Percentiles rank a stretch among this genome's conserved stretches.
Conservation (phyloP, 306 rosid species). For the Argentina anserina region DNA sequence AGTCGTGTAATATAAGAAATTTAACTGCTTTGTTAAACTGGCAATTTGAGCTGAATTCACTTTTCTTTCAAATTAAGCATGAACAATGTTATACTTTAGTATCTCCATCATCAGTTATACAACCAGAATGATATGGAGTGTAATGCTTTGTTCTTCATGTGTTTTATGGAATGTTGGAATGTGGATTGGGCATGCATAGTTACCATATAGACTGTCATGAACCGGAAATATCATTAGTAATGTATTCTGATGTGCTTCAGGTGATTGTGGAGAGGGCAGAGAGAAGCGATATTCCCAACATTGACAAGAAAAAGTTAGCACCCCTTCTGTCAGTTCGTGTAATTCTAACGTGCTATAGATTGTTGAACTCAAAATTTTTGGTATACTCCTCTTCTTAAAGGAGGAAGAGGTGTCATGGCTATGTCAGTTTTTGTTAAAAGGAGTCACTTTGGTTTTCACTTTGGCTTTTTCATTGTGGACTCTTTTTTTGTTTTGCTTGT, state of each 20-base stretch:
- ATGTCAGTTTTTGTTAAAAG: background rate
- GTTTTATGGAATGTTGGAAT: slow-evolving; percentile 1
- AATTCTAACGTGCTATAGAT: background rate
- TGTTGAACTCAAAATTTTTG: background rate
- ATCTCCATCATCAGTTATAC: background rate
- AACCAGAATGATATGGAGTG: background rate
- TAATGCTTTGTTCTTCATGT: background rate
- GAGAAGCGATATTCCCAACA: slow-evolving; percentile 51
- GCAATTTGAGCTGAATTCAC: background rate
- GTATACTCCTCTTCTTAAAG: background rate
- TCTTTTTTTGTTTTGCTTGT: background rate
- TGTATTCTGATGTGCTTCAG: slow-evolving; percentile 21
- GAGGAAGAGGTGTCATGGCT: background rate
- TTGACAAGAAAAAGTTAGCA: slow-evolving; percentile 50
- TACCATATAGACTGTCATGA: background rate
- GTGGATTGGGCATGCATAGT: background rate
- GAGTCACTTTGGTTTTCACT: background rate
- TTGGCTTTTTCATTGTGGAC: background rate
- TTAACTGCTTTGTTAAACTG: background rate
- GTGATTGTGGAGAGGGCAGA: slow-evolving; percentile 41
- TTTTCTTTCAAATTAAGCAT: background rate
- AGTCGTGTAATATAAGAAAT: background rate
- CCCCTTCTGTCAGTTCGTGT: background rate
- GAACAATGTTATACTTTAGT: background rate
- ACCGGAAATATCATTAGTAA: background rate